A percentile compares a stretch with the other conserved stretches of the same genome.
Conservation (phyloP, 805 yeast species). For the Pichia paraexigua region DNA sequence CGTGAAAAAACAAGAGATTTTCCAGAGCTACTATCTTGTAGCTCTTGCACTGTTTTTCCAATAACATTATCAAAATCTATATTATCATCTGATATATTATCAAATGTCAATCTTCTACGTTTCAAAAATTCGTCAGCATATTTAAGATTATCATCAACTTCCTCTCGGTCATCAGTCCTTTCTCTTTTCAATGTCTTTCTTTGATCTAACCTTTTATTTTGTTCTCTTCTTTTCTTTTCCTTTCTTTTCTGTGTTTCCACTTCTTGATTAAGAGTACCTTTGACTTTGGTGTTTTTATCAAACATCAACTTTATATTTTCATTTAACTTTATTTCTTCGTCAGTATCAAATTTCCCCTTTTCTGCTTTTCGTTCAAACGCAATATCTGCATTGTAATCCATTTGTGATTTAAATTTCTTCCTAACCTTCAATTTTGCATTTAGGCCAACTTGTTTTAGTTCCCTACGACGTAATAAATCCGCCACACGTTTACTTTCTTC, state of each 20-base stretch:
- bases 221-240: constrained; percentile 10
- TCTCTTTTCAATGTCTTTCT: not conserved
- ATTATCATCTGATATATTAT: not conserved
- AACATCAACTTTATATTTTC: constrained; percentile 31
- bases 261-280: constrained; percentile 38
- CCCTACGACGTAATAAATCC: constrained; percentile 69
- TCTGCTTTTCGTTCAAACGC: constrained; percentile 69
- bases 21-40: constrained; percentile 1
- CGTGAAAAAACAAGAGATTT: constrained; percentile 11
- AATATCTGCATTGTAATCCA: constrained; percentile 79
- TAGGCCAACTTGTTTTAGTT: constrained; percentile 72
- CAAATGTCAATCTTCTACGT: constrained; percentile 9
- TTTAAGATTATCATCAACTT: not conserved
- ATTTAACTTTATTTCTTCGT: constrained; percentile 38
- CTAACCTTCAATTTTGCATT: constrained; percentile 41
- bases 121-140: constrained; percentile 7
- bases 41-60: constrained; percentile 2
- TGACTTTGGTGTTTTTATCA: constrained; percentile 33
- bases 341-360: constrained; percentile 59
- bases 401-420: constrained; percentile 47
- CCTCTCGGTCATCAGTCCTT: not conserved
- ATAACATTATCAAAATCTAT: constrained; percentile 6
- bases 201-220: constrained; percentile 5
- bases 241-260: constrained; percentile 23
- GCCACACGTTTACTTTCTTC: constrained; percentile 75